Conservation (phyloP, 169 alveolate genomes). For the Sarcocystis neurona region DNA sequence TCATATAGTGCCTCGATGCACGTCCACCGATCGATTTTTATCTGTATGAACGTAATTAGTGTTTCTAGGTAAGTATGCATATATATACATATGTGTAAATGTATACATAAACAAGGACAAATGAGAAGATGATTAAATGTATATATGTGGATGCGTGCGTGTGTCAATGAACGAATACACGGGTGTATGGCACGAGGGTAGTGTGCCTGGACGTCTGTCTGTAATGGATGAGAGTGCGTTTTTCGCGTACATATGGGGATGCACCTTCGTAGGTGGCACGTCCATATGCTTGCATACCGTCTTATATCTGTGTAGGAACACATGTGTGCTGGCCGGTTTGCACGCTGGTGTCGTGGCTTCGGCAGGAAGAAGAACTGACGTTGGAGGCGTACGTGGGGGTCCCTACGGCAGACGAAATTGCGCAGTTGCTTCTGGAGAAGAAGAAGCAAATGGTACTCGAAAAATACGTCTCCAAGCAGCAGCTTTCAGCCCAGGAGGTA, state of each 20-base stretch:
- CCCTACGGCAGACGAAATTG: conserved; percentile 43
- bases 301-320: no score
- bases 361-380: conserved; percentile 17
- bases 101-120: no score
- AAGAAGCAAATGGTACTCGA: conserved; percentile 43
- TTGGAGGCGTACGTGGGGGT: conserved; percentile 55
- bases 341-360: background rate
- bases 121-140: no score
- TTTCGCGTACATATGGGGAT: background rate
- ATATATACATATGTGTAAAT: no score
- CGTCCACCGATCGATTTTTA: no score
- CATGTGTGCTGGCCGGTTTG: no score
- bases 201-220: background rate
- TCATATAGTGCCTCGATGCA: no score
- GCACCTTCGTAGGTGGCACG: background rate
- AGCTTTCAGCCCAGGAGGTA: conserved; percentile 14
- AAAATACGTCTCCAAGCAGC: conserved; percentile 28
- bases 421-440: conserved; percentile 38
- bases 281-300: no score
- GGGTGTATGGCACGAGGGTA: background rate
- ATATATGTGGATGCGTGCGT: no score
- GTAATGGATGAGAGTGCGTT: background rate
- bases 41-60: no score
- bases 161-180: no score
- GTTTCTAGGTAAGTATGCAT: no score